phyloP scores from a whole-genome alignment of 768 basidiomycete species.

The Mycena polygramma region DNA sequence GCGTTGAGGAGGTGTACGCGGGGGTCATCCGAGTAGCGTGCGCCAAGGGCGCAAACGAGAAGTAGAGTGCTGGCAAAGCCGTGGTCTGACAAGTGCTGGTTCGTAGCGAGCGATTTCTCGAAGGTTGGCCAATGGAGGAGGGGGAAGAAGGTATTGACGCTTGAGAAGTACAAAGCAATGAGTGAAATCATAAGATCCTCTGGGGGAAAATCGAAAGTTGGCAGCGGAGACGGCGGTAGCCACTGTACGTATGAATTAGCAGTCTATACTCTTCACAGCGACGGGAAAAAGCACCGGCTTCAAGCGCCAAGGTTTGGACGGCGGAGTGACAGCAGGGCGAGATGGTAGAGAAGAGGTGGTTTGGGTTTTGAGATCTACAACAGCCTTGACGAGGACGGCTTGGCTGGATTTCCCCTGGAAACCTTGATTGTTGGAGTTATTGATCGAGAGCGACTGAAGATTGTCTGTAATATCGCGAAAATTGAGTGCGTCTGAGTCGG shows the following conservation, averaged over 20 bases:
- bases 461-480: background rate
- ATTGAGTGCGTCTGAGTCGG: background rate
- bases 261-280: too few relatives aligned
- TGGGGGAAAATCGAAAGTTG: background rate
- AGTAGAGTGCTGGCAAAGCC: background rate
- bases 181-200: background rate
- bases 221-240: too few relatives aligned
- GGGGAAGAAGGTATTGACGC: background rate
- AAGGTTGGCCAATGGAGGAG: background rate
- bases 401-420: background rate
- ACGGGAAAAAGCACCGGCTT: too few relatives aligned
- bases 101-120: background rate
- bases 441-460: background rate
- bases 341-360: too few relatives aligned
- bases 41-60: background rate
- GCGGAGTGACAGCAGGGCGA: too few relatives aligned
- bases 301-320: too few relatives aligned
- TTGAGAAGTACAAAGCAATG: background rate
- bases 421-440: background rate
- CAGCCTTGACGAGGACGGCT: background rate
- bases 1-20: slow-evolving; percentile 51
- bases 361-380: background rate
- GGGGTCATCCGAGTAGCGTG: slow-evolving; percentile 51
- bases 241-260: background rate
- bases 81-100: background rate